Percentiles rank a stretch among this genome's conserved stretches.
These are phyloP conservation scores for Xylaria longipes DNA, from an alignment of 495 filamentous ascomycete species.

Conservation along the genomic window DNA sequence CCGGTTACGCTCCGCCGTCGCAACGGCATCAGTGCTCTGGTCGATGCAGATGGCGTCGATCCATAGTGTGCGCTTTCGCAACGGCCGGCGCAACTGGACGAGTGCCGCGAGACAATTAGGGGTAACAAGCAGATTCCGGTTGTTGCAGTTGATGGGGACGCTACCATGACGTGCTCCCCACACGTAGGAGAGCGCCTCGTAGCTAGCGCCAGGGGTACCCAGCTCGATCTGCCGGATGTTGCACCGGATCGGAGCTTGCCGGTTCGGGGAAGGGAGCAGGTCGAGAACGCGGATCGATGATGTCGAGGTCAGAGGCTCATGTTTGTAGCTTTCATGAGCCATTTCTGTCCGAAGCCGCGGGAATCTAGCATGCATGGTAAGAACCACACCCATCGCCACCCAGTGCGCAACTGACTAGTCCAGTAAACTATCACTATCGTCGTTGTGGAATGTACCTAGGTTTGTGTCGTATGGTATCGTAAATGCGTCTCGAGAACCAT, in stretches of 20 bases:
- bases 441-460: too few relatives aligned
- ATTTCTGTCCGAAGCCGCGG: background rate
- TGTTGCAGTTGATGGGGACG: background rate
- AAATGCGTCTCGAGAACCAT: too few relatives aligned
- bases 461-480: too few relatives aligned
- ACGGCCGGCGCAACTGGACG: background rate
- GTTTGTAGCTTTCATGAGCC: background rate
- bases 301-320: background rate
- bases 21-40: constrained; percentile 29
- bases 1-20: constrained; percentile 29
- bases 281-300: background rate
- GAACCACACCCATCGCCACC: too few relatives aligned
- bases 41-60: too few relatives aligned
- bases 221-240: background rate
- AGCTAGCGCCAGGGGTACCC: background rate
- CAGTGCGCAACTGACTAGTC: too few relatives aligned
- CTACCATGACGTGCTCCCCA: constrained; percentile 12
- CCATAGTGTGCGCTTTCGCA: constrained; percentile 31
- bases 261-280: background rate
- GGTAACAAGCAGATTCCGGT: background rate
- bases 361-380: background rate
- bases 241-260: background rate
- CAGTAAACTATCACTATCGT: too few relatives aligned
- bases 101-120: constrained; percentile 6
- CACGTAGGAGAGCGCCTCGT: constrained; percentile 27